Evolutionary conservation across 495 filamentous ascomycete genomes (phyloP).

Genomic region (Xylaria scruposa): DNA sequence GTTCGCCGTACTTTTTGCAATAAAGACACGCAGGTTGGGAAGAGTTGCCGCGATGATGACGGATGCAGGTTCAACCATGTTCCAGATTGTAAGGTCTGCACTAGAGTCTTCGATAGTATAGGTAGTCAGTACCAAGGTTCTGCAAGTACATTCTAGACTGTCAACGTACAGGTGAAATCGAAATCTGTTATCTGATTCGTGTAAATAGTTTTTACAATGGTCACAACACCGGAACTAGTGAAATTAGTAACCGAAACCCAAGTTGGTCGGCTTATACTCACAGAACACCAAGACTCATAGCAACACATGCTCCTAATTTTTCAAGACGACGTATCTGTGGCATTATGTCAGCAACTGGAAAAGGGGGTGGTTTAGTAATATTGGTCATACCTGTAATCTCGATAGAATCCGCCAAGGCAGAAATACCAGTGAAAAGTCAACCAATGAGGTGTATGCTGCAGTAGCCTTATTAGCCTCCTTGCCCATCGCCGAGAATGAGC

Average conservation of each 20-base stretch:
- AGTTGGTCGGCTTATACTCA: not conserved
- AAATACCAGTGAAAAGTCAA: conserved; percentile 17
- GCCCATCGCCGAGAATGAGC: no score
- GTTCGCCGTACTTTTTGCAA: not conserved
- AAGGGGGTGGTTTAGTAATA: not conserved
- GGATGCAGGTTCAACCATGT: conserved; percentile 21
- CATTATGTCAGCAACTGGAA: not conserved
- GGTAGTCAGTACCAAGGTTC: not conserved
- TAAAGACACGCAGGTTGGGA: conserved; percentile 22
- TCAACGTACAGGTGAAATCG: conserved; percentile 22
- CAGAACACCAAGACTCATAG: conserved; percentile 22
- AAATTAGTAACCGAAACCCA: not conserved
- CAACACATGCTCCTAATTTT: conserved; percentile 21
- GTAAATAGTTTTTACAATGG: conserved; percentile 14
- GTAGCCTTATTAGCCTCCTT: not conserved
- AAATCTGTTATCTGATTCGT: conserved; percentile 7
- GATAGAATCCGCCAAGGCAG: conserved; percentile 18
- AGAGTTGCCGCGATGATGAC: conserved; percentile 21
- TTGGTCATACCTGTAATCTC: conserved; percentile 5
- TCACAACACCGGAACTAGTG: conserved; percentile 19
- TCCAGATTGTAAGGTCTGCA: conserved; percentile 18
- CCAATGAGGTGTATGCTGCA: conserved; percentile 1
- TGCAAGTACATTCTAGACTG: not conserved
- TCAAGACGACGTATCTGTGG: conserved; percentile 20
- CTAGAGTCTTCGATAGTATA: conserved; percentile 9